A percentile compares a stretch with the other conserved stretches of the same genome.
phyloP scores from a whole-genome alignment of 495 filamentous ascomycete species.

The Annulohypoxylon stygium region DNA sequence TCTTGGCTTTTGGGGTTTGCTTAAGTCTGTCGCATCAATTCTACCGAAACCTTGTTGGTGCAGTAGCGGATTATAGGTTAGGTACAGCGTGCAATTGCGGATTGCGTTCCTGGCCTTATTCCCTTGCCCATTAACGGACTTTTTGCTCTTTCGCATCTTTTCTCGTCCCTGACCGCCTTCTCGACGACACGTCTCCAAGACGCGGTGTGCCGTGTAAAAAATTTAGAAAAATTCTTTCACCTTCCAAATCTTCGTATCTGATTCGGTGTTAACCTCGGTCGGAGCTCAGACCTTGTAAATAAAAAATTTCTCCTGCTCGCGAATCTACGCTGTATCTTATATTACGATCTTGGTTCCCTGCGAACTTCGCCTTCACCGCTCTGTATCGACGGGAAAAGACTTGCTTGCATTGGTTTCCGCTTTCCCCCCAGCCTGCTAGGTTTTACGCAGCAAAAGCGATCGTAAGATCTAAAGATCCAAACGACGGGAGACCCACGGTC shows the following conservation, averaged over 20 bases:
- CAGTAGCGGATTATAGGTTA: slow-evolving; percentile 27
- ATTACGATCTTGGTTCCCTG: slow-evolving; percentile 31
- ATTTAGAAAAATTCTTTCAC: background rate
- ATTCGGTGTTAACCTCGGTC: slow-evolving; percentile 44
- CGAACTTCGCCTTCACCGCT: slow-evolving; percentile 42
- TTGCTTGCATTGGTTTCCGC: slow-evolving; percentile 41
- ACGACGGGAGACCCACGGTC: slow-evolving; percentile 36
- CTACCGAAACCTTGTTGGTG: slow-evolving; percentile 38
- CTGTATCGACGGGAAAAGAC: slow-evolving; percentile 38
- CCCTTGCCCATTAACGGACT: slow-evolving; percentile 38
- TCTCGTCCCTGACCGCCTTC: slow-evolving; percentile 48
- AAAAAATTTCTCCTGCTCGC: slow-evolving; percentile 44
- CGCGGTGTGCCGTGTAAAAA: slow-evolving; percentile 36
- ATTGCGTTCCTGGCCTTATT: slow-evolving; percentile 29
- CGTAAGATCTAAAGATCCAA: slow-evolving; percentile 35
- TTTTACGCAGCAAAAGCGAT: slow-evolving; percentile 25
- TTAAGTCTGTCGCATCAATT: slow-evolving; percentile 23
- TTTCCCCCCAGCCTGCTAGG: slow-evolving; percentile 30
- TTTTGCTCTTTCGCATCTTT: slow-evolving; percentile 28
- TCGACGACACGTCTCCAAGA: slow-evolving; percentile 44
- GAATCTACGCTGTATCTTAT: slow-evolving; percentile 29
- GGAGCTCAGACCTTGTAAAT: slow-evolving; percentile 21
- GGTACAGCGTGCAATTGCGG: slow-evolving; percentile 1
- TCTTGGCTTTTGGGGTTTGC: slow-evolving; percentile 22
- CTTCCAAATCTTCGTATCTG: slow-evolving; percentile 20